phyloP scores from a whole-genome alignment of 805 yeast species.

The Blastobotrys peoriensis region DNA sequence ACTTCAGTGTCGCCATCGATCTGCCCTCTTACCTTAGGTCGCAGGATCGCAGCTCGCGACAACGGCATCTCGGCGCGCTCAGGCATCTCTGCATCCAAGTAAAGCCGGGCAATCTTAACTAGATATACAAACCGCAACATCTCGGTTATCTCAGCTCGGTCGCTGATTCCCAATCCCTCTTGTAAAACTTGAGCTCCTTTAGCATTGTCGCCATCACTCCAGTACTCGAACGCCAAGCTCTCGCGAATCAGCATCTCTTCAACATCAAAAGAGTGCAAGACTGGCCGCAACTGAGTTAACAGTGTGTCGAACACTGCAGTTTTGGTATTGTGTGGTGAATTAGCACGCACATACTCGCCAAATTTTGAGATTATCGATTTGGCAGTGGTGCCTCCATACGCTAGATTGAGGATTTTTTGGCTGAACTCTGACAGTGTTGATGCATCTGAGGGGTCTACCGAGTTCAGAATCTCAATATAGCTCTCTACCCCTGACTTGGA shows the following conservation, averaged over 20 bases:
- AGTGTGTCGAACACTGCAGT: neutral
- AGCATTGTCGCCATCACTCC: conserved; percentile 12
- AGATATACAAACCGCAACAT: conserved; percentile 19
- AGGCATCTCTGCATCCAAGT: conserved; percentile 25
- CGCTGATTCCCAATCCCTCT: conserved; percentile 19
- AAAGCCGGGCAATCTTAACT: conserved; percentile 23
- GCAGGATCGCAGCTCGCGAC: conserved; percentile 22
- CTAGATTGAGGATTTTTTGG: neutral
- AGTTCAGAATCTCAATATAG: neutral
- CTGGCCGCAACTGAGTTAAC: conserved; percentile 13
- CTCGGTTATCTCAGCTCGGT: conserved; percentile 18
- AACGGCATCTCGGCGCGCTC: conserved; percentile 24
- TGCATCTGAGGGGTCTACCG: neutral
- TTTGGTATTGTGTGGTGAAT: neutral
- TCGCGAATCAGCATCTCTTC: conserved; percentile 22
- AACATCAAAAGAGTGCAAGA: conserved; percentile 20
- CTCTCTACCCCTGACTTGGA: neutral
- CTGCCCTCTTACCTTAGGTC: conserved; percentile 15
- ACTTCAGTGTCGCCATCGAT: conserved; percentile 13
- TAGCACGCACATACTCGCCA: conserved; percentile 1
- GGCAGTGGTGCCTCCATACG: conserved; percentile 2
- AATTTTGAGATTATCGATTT: conserved; percentile 1
- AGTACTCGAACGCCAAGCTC: conserved; percentile 23
- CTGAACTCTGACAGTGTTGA: neutral
- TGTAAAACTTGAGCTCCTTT: conserved; percentile 24